Conservation (phyloP, 306 rosid genomes). For the Amphicarpaea edgeworthii region DNA sequence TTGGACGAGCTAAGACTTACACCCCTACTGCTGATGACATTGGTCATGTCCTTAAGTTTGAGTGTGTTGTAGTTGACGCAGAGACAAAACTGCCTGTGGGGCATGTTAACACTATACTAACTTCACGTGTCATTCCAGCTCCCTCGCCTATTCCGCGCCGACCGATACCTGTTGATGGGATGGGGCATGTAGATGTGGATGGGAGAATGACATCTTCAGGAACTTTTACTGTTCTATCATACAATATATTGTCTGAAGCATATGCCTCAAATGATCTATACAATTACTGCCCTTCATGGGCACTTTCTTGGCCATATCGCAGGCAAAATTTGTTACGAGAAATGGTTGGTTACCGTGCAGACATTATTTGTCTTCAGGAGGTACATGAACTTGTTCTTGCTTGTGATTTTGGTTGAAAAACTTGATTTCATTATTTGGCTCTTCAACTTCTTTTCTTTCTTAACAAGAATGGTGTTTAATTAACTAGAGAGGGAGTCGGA, state of each 20-base stretch:
- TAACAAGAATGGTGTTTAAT: neutral
- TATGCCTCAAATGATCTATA: constrained; percentile 81
- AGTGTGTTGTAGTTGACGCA: constrained; percentile 84
- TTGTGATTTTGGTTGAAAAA: constrained; percentile 36
- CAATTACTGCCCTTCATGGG: constrained; percentile 97
- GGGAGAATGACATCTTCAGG: constrained; percentile 76
- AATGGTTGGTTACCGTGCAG: constrained; percentile 94
- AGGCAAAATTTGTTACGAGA: constrained; percentile 94
- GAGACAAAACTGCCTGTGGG: constrained; percentile 79
- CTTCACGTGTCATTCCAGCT: constrained; percentile 95
- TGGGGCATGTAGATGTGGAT: constrained; percentile 81
- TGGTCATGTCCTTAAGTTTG: constrained; percentile 93
- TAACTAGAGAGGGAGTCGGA: neutral
- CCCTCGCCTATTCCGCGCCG: constrained; percentile 92
- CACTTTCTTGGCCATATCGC: constrained; percentile 99
- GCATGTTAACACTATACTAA: constrained; percentile 68
- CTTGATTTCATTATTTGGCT: constrained; percentile 24
- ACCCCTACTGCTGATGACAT: constrained; percentile 91
- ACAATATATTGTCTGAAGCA: constrained; percentile 89
- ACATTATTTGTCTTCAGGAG: constrained; percentile 99
- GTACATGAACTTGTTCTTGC: constrained; percentile 51
- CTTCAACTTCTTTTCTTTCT: neutral
- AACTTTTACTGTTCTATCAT: constrained; percentile 89
- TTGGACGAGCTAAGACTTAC: constrained; percentile 77
- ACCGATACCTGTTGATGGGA: constrained; percentile 68